These are phyloP conservation scores for Botrytis elliptica DNA, from an alignment of 2,329 filamentous ascomycete genomes.

Conservation along the genomic window DNA sequence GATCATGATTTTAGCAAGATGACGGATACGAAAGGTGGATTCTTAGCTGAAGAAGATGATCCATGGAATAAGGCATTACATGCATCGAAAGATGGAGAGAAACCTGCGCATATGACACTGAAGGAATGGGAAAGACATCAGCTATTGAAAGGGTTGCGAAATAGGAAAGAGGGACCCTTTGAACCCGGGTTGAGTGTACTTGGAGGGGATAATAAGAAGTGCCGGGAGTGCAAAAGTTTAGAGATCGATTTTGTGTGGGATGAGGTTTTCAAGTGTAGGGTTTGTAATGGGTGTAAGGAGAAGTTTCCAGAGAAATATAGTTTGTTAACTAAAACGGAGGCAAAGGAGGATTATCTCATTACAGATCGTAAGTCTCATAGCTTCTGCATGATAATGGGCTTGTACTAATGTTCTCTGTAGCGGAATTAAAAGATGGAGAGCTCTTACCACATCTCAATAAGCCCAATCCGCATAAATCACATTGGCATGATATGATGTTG, in stretches of 20 bases:
- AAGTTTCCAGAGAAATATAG: constrained; percentile 90
- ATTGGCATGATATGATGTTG: constrained; percentile 99
- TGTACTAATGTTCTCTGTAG: constrained; percentile 44
- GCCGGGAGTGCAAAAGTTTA: constrained; percentile 75
- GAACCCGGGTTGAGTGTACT: constrained; percentile 84
- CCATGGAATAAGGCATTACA: constrained; percentile 80
- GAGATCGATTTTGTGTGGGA: constrained; percentile 98
- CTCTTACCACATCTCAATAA: constrained; percentile 83
- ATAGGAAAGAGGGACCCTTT: constrained; percentile 76
- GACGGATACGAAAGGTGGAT: constrained; percentile 96
- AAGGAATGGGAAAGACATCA: constrained; percentile 89
- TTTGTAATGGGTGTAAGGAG: constrained; percentile 87
- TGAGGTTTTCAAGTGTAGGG: constrained; percentile 70
- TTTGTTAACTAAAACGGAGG: constrained; percentile 94
- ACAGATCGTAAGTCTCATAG: constrained; percentile 69
- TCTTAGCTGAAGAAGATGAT: constrained; percentile 87
- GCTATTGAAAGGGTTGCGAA: constrained; percentile 67
- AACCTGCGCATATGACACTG: constrained; percentile 83
- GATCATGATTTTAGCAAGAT: constrained; percentile 98
- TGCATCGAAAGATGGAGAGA: constrained; percentile 55
- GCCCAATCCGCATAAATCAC: constrained; percentile 92
- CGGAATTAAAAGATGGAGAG: constrained; percentile 85
- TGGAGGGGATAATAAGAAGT: constrained; percentile 66
- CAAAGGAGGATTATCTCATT: constrained; percentile 88
- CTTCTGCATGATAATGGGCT: background rate